Conservation (phyloP, 768 basidiomycete genomes). For the Candolleomyces eurysporus region DNA sequence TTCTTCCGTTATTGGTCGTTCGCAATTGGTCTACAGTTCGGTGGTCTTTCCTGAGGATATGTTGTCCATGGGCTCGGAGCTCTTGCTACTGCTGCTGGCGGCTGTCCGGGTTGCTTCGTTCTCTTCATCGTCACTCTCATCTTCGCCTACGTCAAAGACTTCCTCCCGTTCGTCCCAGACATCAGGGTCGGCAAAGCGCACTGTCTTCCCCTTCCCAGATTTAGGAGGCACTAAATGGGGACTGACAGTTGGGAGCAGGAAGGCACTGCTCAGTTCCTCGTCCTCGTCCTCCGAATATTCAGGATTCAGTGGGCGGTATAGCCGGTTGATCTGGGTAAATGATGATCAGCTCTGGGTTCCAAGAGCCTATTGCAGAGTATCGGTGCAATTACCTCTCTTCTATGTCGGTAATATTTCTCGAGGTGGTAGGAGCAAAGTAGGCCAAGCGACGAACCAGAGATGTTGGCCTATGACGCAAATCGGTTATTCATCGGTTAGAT, state of each 20-base stretch:
- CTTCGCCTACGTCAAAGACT: slow-evolving; percentile 64
- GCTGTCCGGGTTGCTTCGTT: slow-evolving; percentile 6
- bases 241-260: slow-evolving; percentile 56
- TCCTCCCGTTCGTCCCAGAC: slow-evolving; percentile 83
- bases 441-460: slow-evolving; percentile 70
- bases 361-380: slow-evolving; percentile 1
- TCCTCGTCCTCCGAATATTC: slow-evolving; percentile 22
- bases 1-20: not conserved
- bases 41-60: not conserved
- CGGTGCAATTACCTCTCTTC: slow-evolving; percentile 62
- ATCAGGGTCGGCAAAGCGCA: slow-evolving; percentile 43
- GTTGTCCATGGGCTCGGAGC: not conserved
- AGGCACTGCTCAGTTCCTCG: slow-evolving; percentile 43
- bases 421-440: slow-evolving; percentile 63
- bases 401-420: slow-evolving; percentile 73
- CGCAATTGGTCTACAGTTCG: not conserved
- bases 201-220: slow-evolving; percentile 27
- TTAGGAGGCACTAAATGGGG: slow-evolving; percentile 17
- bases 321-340: not conserved
- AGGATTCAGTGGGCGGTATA: not conserved
- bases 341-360: not conserved
- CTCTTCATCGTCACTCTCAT: slow-evolving; percentile 56
- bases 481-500: not conserved
- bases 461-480: slow-evolving; percentile 59
- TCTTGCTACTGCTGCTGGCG: slow-evolving; percentile 5